Conservation (phyloP, 352 stramenopile species). For the Phytophthora boehmeriae region DNA sequence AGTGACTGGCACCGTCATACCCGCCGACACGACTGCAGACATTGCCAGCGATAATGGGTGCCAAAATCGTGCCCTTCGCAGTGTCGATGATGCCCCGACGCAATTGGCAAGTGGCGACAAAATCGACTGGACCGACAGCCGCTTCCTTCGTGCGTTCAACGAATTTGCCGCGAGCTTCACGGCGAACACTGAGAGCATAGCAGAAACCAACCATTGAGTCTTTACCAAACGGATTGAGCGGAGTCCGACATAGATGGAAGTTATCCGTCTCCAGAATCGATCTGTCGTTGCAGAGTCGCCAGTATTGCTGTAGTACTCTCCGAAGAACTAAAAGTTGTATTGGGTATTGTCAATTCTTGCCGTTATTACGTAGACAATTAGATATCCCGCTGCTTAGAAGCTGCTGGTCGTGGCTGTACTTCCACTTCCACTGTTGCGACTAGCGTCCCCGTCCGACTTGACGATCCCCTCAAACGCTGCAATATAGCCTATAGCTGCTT, state of each 20-base stretch:
- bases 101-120: constrained; percentile 24
- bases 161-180: constrained; percentile 31
- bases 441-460: constrained; percentile 7
- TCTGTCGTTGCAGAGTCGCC: background rate
- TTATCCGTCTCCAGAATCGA: background rate
- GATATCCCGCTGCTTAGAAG: constrained; percentile 13
- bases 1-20: constrained; percentile 20
- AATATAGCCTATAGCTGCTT: constrained; percentile 75
- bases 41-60: constrained; percentile 14
- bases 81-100: constrained; percentile 18
- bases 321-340: background rate
- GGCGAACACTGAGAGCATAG: background rate
- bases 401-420: constrained; percentile 23
- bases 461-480: constrained; percentile 37
- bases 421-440: constrained; percentile 22
- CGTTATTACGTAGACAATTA: too few relatives aligned
- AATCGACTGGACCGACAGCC: constrained; percentile 38
- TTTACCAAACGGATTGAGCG: background rate
- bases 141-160: constrained; percentile 41
- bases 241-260: background rate
- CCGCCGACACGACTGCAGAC: constrained; percentile 10
- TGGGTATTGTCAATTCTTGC: too few relatives aligned
- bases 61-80: constrained; percentile 33
- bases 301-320: background rate
- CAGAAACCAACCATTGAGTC: constrained; percentile 10